These are phyloP conservation scores for Wickerhamomyces sp. DNA, from an alignment of 1,139 yeast species.

Conservation along the genomic window DNA sequence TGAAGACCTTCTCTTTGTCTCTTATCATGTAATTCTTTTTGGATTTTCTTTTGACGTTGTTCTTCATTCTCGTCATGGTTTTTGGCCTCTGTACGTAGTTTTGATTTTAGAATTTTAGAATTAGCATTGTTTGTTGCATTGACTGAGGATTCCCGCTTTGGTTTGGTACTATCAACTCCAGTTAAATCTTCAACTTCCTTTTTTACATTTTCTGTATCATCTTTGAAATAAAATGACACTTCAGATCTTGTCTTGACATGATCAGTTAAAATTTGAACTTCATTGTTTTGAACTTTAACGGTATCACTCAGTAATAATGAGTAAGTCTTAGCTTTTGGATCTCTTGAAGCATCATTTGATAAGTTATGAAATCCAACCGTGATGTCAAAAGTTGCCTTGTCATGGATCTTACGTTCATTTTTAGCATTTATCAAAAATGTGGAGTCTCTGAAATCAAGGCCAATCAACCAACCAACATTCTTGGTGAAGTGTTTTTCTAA, in stretches of 20 bases:
- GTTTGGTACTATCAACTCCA: slow-evolving; percentile 14
- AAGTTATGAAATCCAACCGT: slow-evolving; percentile 75
- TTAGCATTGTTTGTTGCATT: slow-evolving; percentile 25
- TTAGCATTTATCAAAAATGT: slow-evolving; percentile 68
- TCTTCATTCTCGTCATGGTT: slow-evolving; percentile 79
- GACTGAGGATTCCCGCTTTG: slow-evolving; percentile 19
- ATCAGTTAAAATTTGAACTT: slow-evolving; percentile 64
- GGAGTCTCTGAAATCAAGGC: slow-evolving; percentile 86
- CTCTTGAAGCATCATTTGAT: slow-evolving; percentile 34
- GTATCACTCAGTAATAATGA: slow-evolving; percentile 83
- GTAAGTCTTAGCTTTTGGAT: slow-evolving; percentile 49
- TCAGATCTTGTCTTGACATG: slow-evolving; percentile 71
- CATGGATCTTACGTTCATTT: slow-evolving; percentile 61
- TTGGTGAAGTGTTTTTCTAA: slow-evolving; percentile 64
- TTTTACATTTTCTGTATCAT: slow-evolving; percentile 40
- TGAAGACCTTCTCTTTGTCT: slow-evolving; percentile 82
- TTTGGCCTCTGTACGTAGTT: slow-evolving; percentile 72
- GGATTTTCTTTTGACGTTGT: slow-evolving; percentile 77
- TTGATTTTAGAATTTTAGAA: slow-evolving; percentile 65
- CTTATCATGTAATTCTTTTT: slow-evolving; percentile 75
- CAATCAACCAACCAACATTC: slow-evolving; percentile 86
- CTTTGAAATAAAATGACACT: slow-evolving; percentile 80
- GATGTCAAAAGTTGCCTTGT: slow-evolving; percentile 73
- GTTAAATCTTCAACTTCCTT: slow-evolving; percentile 29
- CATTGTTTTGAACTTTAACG: slow-evolving; percentile 58